Evolutionary conservation across 202 grass and related monocot genomes (phyloP).

Genomic region (Dendrocalamus latiflorus): DNA sequence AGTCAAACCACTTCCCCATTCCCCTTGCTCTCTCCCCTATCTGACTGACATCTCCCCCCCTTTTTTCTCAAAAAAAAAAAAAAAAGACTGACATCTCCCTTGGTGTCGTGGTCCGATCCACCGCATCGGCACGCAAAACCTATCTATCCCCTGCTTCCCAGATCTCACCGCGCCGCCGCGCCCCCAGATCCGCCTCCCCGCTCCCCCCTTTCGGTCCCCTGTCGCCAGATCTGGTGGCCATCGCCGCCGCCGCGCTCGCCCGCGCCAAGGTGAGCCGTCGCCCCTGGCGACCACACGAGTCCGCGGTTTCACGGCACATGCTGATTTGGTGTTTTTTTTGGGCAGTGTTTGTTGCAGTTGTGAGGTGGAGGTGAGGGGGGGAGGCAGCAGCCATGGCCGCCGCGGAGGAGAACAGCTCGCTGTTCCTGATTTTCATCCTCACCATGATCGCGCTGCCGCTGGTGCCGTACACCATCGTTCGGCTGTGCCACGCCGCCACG

Average conservation of each 20-base stretch:
- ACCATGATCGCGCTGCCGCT: too few relatives aligned
- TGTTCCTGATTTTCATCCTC: too few relatives aligned
- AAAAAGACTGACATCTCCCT: too few relatives aligned
- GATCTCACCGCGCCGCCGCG: conserved; percentile 12
- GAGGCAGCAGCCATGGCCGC: conserved; percentile 55
- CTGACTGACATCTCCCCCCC: too few relatives aligned
- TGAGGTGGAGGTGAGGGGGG: background rate
- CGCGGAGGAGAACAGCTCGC: conserved; percentile 92
- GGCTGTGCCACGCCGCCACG: too few relatives aligned
- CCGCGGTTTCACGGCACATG: background rate
- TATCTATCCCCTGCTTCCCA: background rate
- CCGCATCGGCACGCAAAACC: background rate
- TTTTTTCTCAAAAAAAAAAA: too few relatives aligned
- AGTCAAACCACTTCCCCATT: too few relatives aligned
- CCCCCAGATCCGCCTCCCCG: conserved; percentile 17
- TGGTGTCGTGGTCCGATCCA: background rate
- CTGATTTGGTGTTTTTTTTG: background rate
- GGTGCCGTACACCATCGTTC: too few relatives aligned
- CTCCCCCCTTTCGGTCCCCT: too few relatives aligned
- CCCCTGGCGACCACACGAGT: background rate
- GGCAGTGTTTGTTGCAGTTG: background rate
- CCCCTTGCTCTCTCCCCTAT: too few relatives aligned
- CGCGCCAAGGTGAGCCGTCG: background rate
- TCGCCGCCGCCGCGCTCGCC: conserved; percentile 1
- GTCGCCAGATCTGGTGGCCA: conserved; percentile 6